Evolutionary conservation across 2,329 filamentous ascomycete genomes (phyloP), one percentile per base, ranked within the genome.

Genomic region (Neocatenulostroma microsporum): DNA sequence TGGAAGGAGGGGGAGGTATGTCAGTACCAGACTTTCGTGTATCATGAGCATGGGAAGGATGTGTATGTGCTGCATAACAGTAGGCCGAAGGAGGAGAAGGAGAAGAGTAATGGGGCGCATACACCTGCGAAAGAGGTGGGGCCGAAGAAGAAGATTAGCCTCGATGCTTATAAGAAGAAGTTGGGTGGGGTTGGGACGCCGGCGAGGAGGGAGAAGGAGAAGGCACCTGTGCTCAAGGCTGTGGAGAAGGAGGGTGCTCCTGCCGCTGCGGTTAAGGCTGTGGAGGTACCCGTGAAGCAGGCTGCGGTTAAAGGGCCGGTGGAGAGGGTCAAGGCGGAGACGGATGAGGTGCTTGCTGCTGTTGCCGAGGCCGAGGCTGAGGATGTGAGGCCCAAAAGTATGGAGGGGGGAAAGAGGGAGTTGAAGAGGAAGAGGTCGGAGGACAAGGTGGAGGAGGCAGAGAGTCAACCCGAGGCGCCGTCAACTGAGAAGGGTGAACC

Each of bases 11-110:
- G 76, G 49, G 54, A 57, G 30, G 63, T 69, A 48, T 62, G 76
- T 35, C 76, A 80, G 52, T 80, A 80, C 55, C 66, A 76, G 62
- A 79, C 74, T 39, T 79, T 75, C 46, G 60, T 74, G 36, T 72
- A 70, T 38, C 73, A 76, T 53, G 71, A 77, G 50, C 68, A 68
- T 21, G 68, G 69, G 41, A 50, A 47, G 34, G 48, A 48, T 20
- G 49, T 56, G 43, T 54, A 48, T 34, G 46, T 50, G 40, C 41
- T 47, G 42, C 51, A 50, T 34, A 53, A 37, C 35, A 55, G 44
- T 34, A 33, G 36, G 24, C 47, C 34, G 44, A 51, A 56, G 30
- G 48, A 53, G 20, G 46, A 44, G 46, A 53, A 8, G 51, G 41
- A 55, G 30, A 37, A 47, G 10, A 47, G 48, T n/a, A 56, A 53